phyloP scores from a whole-genome alignment of 176 grass and related monocot genomes.

The Dactylis glomerata region DNA sequence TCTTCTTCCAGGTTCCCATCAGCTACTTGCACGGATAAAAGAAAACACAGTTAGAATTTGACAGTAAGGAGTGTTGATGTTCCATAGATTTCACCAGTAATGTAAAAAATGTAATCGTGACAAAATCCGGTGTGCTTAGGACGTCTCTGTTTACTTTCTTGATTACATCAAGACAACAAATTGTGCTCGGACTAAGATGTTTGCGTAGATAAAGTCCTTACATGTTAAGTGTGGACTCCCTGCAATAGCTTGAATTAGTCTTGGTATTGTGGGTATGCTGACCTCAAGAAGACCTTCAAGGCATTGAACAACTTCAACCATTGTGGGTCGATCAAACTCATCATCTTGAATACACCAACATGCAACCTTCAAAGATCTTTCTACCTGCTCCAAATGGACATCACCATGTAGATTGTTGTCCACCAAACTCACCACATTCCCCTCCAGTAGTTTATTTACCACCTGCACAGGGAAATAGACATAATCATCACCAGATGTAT shows the following conservation, averaged over 20 bases:
- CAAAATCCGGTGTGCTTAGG: neutral
- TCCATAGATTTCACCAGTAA: neutral
- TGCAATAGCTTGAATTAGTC: constrained; percentile 2
- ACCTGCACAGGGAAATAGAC: constrained; percentile 9
- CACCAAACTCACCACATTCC: neutral
- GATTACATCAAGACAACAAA: neutral
- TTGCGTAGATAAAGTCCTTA: neutral
- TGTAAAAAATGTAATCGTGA: neutral
- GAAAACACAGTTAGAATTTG: neutral
- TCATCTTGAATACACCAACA: constrained; percentile 59
- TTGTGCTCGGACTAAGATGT: neutral
- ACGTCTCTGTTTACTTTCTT: neutral
- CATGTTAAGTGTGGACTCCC: constrained; percentile 4
- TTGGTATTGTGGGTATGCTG: constrained; percentile 28
- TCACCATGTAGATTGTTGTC: constrained; percentile 5
- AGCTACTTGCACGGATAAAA: neutral
- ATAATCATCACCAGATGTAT: neutral
- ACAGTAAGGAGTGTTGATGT: neutral
- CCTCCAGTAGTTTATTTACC: neutral
- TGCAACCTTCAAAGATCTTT: constrained; percentile 34
- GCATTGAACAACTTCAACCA: constrained; percentile 30
- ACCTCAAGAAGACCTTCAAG: constrained; percentile 19
- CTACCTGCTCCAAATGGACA: constrained; percentile 9
- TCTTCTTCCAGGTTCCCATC: neutral
- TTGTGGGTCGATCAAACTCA: constrained; percentile 30